A percentile compares a stretch with the other conserved stretches of the same genome.
Conservation (phyloP, 2,329 filamentous ascomycete species). For the Sporothrix humicola region DNA sequence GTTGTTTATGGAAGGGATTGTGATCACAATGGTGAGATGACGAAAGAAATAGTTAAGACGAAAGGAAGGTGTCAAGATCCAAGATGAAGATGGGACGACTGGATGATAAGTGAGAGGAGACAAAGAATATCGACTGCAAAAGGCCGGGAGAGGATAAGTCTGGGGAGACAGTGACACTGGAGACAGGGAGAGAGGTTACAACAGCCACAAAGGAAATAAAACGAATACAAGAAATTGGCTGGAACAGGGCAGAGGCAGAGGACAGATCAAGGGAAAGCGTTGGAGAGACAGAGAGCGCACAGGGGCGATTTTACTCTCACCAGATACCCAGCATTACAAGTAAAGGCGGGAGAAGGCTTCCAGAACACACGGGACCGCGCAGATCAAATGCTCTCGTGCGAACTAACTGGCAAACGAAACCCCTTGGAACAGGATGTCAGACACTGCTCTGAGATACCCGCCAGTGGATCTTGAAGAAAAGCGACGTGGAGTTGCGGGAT, state of each 20-base stretch:
- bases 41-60: conserved; percentile 7
- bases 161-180: no score
- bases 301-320: background rate
- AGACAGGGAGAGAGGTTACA: background rate
- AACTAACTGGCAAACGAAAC: conserved; percentile 33
- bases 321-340: background rate
- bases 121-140: background rate
- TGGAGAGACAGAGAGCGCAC: background rate
- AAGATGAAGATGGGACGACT: conserved; percentile 7
- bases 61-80: conserved; percentile 7
- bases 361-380: conserved; percentile 35
- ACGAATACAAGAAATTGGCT: conserved; percentile 7
- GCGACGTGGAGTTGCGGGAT: background rate
- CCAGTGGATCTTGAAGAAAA: background rate
- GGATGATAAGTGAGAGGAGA: background rate
- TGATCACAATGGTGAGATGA: background rate
- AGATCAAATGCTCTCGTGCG: conserved; percentile 30
- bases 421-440: conserved; percentile 37
- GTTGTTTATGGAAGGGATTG: background rate
- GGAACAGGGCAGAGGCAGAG: background rate
- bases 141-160: conserved; percentile 19
- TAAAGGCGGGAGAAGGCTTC: conserved; percentile 35
- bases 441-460: conserved; percentile 23
- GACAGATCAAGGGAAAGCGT: background rate
- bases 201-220: background rate